These are phyloP conservation scores for Sporormia fimetaria DNA, from an alignment of 495 filamentous ascomycete species.

Conservation along the genomic window DNA sequence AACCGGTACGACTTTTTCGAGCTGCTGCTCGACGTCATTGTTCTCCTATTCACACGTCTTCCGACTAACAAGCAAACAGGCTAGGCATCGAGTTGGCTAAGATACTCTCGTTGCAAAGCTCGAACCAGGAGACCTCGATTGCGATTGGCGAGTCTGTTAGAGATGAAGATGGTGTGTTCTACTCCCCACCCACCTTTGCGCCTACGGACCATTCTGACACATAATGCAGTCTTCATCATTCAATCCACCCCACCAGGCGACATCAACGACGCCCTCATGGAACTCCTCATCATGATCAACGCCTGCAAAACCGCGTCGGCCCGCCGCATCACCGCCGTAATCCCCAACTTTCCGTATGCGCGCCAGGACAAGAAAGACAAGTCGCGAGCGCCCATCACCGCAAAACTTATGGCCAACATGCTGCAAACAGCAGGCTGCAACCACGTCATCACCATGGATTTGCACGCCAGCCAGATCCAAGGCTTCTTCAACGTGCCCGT, in stretches of 20 bases:
- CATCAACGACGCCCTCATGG: constrained; percentile 98
- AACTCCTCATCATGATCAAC: constrained; percentile 97
- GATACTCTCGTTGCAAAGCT: constrained; percentile 90
- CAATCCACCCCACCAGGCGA: constrained; percentile 93
- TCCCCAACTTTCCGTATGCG: constrained; percentile 98
- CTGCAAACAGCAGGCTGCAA: constrained; percentile 77
- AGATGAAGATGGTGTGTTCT: constrained; percentile 72
- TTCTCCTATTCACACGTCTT: not conserved
- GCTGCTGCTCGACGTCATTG: not conserved
- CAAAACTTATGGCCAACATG: constrained; percentile 96
- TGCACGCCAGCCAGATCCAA: constrained; percentile 67
- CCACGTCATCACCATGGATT: constrained; percentile 42
- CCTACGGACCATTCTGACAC: constrained; percentile 7
- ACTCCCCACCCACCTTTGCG: not conserved
- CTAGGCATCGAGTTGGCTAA: constrained; percentile 89
- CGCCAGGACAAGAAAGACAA: constrained; percentile 99
- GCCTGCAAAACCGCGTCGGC: constrained; percentile 96
- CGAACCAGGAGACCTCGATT: constrained; percentile 94
- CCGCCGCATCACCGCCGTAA: constrained; percentile 79
- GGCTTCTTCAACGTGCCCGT: constrained; percentile 98
- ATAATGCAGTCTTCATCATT: constrained; percentile 69
- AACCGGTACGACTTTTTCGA: constrained; percentile 52
- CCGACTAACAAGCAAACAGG: constrained; percentile 30
- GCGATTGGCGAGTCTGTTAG: constrained; percentile 94
- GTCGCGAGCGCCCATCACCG: constrained; percentile 78